Evolutionary conservation across 129 eudicot genomes (phyloP).

Genomic region (Sambucus nigra): DNA sequence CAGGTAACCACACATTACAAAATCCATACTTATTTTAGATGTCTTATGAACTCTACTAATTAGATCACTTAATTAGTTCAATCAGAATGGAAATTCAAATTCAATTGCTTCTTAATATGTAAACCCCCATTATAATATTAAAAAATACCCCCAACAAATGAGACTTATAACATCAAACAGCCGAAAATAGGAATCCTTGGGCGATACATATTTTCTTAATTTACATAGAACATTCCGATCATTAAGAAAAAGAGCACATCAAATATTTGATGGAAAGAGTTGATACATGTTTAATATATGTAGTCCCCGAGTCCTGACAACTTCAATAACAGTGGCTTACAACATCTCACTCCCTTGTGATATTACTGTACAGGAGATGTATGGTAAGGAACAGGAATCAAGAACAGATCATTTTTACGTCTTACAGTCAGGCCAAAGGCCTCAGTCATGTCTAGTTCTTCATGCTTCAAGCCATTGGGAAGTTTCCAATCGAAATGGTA

Average conservation of each 20-base stretch:
- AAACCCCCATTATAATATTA: no score
- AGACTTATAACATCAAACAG: no score
- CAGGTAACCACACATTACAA: no score
- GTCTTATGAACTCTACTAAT: no score
- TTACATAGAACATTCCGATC: neutral
- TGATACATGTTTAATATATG: neutral
- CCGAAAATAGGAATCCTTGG: no score
- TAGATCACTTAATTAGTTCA: no score
- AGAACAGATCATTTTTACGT: conserved; percentile 22
- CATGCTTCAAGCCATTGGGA: conserved; percentile 22
- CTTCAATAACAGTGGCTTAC: neutral
- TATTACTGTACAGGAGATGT: conserved; percentile 10
- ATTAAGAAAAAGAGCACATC: conserved; percentile 1
- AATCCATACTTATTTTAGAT: no score
- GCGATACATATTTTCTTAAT: no score
- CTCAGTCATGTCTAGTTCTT: conserved; percentile 38
- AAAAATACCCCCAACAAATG: no score
- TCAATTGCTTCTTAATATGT: no score
- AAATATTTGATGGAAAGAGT: neutral
- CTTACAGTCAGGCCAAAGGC: conserved; percentile 25
- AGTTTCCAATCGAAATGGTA: conserved; percentile 53
- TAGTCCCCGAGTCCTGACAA: neutral
- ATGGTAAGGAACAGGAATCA: conserved; percentile 25
- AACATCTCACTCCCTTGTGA: neutral
- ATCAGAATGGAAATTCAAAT: no score